phyloP scores from a whole-genome alignment of 805 yeast species.

The Myxozyma lipomycoides region DNA sequence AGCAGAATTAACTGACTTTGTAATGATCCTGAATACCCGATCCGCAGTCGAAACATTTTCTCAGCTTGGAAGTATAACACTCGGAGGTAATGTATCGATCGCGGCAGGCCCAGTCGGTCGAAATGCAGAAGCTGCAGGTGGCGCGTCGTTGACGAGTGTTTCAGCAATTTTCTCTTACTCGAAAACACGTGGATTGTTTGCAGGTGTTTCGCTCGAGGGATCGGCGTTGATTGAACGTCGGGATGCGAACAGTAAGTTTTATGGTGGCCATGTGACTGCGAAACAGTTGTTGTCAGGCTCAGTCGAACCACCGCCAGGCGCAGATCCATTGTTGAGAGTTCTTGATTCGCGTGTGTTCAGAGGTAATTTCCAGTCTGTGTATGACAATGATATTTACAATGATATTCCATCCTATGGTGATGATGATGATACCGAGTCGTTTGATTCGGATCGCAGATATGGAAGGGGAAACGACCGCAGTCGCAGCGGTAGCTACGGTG shows the following conservation, averaged over 20 bases:
- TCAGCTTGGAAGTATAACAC: slow-evolving; percentile 86
- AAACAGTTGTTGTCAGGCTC: slow-evolving; percentile 76
- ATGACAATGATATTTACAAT: slow-evolving; percentile 64
- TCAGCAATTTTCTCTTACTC: slow-evolving; percentile 92
- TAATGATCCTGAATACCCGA: slow-evolving; percentile 78
- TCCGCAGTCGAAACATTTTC: slow-evolving; percentile 93
- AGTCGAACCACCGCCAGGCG: slow-evolving; percentile 89
- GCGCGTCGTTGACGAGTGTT: slow-evolving; percentile 80
- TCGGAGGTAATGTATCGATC: slow-evolving; percentile 91
- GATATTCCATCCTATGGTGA: slow-evolving; percentile 62
- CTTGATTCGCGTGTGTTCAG: slow-evolving; percentile 81
- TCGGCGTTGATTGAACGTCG: slow-evolving; percentile 95
- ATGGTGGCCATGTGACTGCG: slow-evolving; percentile 87
- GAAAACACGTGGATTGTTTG: slow-evolving; percentile 92
- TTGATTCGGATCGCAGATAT: slow-evolving; percentile 18
- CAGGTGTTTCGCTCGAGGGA: slow-evolving; percentile 96
- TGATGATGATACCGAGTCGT: slow-evolving; percentile 24
- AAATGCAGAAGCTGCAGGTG: slow-evolving; percentile 95
- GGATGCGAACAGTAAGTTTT: slow-evolving; percentile 93
- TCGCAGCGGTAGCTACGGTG: slow-evolving; percentile 16
- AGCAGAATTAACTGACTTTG: slow-evolving; percentile 93
- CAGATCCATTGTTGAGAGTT: slow-evolving; percentile 80
- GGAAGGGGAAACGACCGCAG: slow-evolving; percentile 6
- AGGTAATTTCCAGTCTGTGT: slow-evolving; percentile 48
- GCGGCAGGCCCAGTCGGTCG: slow-evolving; percentile 98